These are phyloP conservation scores for Eucalyptus cladocalyx DNA, from an alignment of 345 rosid genomes.

Conservation along the genomic window DNA sequence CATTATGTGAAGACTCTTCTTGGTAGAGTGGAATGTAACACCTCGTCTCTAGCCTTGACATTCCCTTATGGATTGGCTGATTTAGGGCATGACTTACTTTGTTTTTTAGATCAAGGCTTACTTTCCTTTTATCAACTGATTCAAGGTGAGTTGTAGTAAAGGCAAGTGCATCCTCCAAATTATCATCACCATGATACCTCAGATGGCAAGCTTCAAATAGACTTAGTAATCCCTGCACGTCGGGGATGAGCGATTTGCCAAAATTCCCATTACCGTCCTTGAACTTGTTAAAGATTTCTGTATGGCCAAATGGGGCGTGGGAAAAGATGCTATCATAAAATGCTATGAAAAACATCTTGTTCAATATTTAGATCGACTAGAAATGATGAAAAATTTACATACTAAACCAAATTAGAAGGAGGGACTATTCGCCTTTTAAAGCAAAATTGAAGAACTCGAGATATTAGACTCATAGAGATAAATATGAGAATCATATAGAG, in stretches of 20 bases:
- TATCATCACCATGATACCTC: constrained; percentile 2
- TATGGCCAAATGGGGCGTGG: background rate
- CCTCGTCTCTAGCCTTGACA: background rate
- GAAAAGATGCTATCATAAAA: background rate
- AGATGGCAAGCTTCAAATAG: background rate
- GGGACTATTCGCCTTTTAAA: background rate
- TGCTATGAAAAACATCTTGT: background rate
- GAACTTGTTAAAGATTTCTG: background rate
- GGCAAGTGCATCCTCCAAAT: background rate
- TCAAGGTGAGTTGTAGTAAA: background rate
- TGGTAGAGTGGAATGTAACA: background rate
- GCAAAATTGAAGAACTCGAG: background rate
- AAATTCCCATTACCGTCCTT: background rate
- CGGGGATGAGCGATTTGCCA: background rate
- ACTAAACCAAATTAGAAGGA: background rate
- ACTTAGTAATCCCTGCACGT: background rate
- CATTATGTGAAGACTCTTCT: background rate
- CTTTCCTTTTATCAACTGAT: background rate
- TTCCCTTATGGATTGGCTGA: background rate
- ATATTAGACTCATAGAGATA: too few relatives aligned
- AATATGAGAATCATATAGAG: background rate
- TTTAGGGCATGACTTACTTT: background rate
- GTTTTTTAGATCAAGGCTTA: background rate
- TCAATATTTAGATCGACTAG: background rate
- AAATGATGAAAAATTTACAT: background rate